Evolutionary conservation across 2,329 filamentous ascomycete species (phyloP), one percentile per base, ranked within the genome.

Genomic region (Fusarium ramigenum): DNA sequence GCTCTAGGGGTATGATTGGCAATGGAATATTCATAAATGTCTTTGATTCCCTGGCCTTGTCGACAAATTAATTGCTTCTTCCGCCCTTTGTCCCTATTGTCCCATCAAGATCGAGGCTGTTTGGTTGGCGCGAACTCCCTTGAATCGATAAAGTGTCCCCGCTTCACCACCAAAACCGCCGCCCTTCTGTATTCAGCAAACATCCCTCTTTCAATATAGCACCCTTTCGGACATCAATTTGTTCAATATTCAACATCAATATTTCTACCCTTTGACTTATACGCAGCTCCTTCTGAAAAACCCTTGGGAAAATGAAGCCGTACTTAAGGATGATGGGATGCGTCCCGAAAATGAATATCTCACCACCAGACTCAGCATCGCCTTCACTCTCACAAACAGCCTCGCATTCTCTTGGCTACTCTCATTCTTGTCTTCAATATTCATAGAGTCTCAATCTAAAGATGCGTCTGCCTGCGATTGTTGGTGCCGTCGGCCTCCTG

Each of bases 401-500:
- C 72, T 70, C 39, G 57, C 71, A 58, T 23, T 7, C 25, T 37
- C 50, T 71, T 37, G 64, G 72, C 64, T 76, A 52, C 49, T 43
- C 39, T 56, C 11, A 12, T 46, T 42, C 43, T 50, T 37, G 37
- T 32, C 16, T 54, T 23, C 12, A 54, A 49, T 34, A 43, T 54
- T 54, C 44, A 46, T 34, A 49, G 21, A 66, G 39, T 40, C 11
- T 34, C 14, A 19, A 14, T 36, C 43, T 47, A 25, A 63, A 52
- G 6, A 80, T 81, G 79, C 70, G 70, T 71, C 56, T 78, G 49
- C 42, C 67, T 21, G 70, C 70, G 10, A 50, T 79, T 39, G 39
- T 79, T 60, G 71, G 78, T 57, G 76, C 75, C 56, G 60, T 73
- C 49, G 77, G 78, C 72, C 74, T 81, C 47, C 63, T 79, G 39